Percentiles rank a stretch among this genome's conserved stretches.
Evolutionary conservation across 2,329 filamentous ascomycete species (phyloP).

Genomic region (Trichoderma afroharzianum): DNA sequence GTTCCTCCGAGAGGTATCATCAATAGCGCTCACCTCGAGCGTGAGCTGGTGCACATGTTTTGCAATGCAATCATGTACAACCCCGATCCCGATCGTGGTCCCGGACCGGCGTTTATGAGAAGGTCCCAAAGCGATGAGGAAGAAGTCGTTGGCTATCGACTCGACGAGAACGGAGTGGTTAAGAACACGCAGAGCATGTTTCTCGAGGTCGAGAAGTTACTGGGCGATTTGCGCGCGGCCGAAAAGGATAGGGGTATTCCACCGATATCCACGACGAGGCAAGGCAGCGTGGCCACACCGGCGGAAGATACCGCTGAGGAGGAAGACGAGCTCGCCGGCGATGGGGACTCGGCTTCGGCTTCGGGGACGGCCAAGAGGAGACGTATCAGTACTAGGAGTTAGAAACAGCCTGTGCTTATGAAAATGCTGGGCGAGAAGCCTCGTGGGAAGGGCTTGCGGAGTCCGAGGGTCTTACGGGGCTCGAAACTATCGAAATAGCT

Average conservation of each 20-base stretch:
- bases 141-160: conserved; percentile 56
- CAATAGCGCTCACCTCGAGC: conserved; percentile 88
- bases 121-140: conserved; percentile 42
- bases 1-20: conserved; percentile 86
- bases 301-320: conserved; percentile 48
- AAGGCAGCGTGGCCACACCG: conserved; percentile 37
- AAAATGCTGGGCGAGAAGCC: conserved; percentile 1
- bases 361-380: conserved; percentile 35
- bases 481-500: background rate
- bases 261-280: conserved; percentile 32
- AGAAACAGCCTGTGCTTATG: conserved; percentile 20
- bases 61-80: conserved; percentile 99
- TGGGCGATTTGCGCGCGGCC: conserved; percentile 71
- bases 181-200: conserved; percentile 89
- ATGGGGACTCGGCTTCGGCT: conserved; percentile 34
- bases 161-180: conserved; percentile 82
- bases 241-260: conserved; percentile 53
- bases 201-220: conserved; percentile 74
- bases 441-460: background rate
- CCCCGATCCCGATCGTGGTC: conserved; percentile 69
- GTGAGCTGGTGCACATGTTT: conserved; percentile 94
- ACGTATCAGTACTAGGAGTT: conserved; percentile 35
- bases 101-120: conserved; percentile 59
- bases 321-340: conserved; percentile 45
- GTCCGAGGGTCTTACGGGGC: background rate